Conservation (phyloP, 257 asterid genomes). For the Solanum dulcamara region DNA sequence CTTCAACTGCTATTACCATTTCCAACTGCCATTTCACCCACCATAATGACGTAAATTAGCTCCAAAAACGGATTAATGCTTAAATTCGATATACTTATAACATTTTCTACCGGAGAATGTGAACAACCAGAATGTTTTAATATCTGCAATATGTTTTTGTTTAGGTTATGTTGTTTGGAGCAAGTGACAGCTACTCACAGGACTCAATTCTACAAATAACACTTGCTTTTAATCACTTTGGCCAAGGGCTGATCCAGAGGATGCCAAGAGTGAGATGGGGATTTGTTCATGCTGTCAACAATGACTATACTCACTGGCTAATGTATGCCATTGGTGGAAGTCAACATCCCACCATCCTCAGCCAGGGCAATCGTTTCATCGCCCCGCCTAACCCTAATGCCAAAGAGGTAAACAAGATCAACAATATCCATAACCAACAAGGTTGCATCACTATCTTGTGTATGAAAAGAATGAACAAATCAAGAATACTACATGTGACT, state of each 20-base stretch:
- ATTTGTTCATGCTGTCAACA: conserved; percentile 20
- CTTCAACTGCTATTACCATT: conserved; percentile 22
- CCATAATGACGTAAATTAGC: conserved; percentile 15
- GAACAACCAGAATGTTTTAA: background rate
- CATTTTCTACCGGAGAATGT: background rate
- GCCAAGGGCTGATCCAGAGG: conserved; percentile 21
- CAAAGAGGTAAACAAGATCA: conserved; percentile 35
- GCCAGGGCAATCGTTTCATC: conserved; percentile 26
- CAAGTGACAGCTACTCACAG: conserved; percentile 5
- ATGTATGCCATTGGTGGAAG: conserved; percentile 36
- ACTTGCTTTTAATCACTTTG: conserved; percentile 24
- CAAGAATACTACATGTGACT: background rate
- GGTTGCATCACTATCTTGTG: background rate
- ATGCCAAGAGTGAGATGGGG: conserved; percentile 30
- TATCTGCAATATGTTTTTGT: background rate
- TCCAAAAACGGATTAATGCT: background rate
- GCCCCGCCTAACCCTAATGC: conserved; percentile 42
- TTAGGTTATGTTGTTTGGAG: conserved; percentile 25
- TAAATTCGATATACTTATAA: background rate
- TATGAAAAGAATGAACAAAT: background rate
- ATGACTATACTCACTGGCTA: conserved; percentile 23
- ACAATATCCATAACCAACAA: background rate
- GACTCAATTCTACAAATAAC: conserved; percentile 20
- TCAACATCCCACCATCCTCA: conserved; percentile 20
- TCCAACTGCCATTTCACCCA: conserved; percentile 24